Base-by-base conservation (phyloP, 208 protist species). In the Crithidia fasciculata region DNA sequence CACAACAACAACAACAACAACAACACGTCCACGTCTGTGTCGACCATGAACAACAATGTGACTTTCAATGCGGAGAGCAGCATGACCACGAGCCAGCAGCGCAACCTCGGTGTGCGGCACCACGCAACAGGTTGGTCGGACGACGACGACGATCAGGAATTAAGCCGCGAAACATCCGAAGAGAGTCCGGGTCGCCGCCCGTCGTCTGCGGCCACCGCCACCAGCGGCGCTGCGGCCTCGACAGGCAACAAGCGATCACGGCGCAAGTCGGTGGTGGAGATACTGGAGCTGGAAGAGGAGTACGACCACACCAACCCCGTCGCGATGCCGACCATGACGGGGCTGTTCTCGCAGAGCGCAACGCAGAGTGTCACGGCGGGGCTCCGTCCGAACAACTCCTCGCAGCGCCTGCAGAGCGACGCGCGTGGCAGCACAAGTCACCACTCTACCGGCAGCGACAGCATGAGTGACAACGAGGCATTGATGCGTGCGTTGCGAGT, bases 201-300 rank as follows among this genome's bases (percentile, higher is more conserved):
- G 8, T 18, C 7, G 8, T 59, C 63, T 16, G n/a, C 50, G 4
- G 2, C 58, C 28, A 36, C 50, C 57, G 63, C 50, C 6, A 5
- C 39, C 13, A 65, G 36, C n/a, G n/a, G 9, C 37, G 16, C 28
- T 19, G 40, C 19, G 2, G 65, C 19, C 28, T 8, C 40, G 6
- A 19, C 53, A 41, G 65, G 37, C n/a, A 72, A 65, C 43, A 44
- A 58, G 45, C 55, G 36, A 2, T 0, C 28, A 2, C 45, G 55
- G 5, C 68, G 61, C 63, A 62, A 80, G 45, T 53, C 74, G n/a
- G 41, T 28, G n/a, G 62, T 61, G 36, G 74, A 71, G 41, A 62
- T 74, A 6, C 41, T 70, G 19, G 63, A 80, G 40, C 19, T 75
- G 41, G 62, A 81, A 36, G 44, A 72, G 44, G 69, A 72, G 50